Conservation (phyloP, 1,284 basidiomycete species). For the Ceratobasidium sp. region DNA sequence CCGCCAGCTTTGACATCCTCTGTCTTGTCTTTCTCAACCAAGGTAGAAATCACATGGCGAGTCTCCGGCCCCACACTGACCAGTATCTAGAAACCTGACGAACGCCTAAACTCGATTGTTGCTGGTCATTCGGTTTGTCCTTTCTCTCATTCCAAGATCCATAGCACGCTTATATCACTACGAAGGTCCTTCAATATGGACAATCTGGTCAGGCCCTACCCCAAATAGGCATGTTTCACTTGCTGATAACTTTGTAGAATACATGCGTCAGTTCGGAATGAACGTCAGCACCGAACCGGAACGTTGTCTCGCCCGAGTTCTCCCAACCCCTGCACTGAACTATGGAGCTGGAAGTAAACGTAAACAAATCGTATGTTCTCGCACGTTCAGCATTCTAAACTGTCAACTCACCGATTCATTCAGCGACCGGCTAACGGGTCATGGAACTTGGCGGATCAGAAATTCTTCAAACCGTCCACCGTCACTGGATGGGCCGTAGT, state of each 20-base stretch:
- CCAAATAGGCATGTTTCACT: not conserved
- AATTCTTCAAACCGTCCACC: constrained; percentile 9
- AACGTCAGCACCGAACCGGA: constrained; percentile 23
- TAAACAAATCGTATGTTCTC: constrained; percentile 15
- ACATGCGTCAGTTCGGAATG: constrained; percentile 40
- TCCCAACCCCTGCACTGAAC: constrained; percentile 39
- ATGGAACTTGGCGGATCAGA: constrained; percentile 19
- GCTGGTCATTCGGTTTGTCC: constrained; percentile 4
- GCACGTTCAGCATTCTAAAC: no score
- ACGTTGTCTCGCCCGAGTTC: constrained; percentile 29
- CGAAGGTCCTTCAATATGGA: constrained; percentile 39
- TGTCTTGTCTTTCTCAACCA: constrained; percentile 75
- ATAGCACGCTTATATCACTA: not conserved
- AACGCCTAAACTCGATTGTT: constrained; percentile 22
- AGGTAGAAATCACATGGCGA: not conserved
- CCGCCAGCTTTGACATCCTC: constrained; percentile 69
- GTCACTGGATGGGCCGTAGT: constrained; percentile 23
- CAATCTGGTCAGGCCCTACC: constrained; percentile 24
- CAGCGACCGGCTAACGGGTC: constrained; percentile 16
- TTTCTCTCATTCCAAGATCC: not conserved
- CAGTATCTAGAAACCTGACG: constrained; percentile 1
- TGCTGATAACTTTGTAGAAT: constrained; percentile 12
- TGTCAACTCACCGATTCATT: not conserved
- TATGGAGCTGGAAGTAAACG: constrained; percentile 29
- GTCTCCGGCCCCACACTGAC: not conserved